Evolutionary conservation across 2,329 filamentous ascomycete genomes (phyloP), one percentile per base, ranked within the genome.

Genomic region (Sclerotinia glacialis): DNA sequence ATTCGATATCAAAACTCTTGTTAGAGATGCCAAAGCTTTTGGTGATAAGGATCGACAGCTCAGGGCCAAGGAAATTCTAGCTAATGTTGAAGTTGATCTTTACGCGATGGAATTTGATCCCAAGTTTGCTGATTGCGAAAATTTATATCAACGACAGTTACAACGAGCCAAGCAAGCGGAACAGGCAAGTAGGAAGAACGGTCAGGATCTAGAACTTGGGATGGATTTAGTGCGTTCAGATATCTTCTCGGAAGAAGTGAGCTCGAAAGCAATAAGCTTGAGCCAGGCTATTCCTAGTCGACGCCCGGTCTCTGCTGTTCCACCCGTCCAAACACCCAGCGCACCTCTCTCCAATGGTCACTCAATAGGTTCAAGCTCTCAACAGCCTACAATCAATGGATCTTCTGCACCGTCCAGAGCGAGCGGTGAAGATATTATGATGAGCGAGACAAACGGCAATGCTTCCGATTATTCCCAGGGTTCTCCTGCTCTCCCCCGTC

Each of bases 81-180:
- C 92, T 28, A 98, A 98, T 74, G 94, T 97, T 2, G 93, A 97
- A 76, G 94, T 98, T 44, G 94, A 98, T 78, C 89, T 98, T 69
- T 87, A 87, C 53, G 86, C 85, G 56, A 88, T 97, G 66, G 89
- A 92, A 74, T 82, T 83, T 52, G 83, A 90, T 70, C 86, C 90
- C 18, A 82, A 81, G 14, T 80, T 90, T 44, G 81, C 89, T 50
- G 89, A 95, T 73, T 97, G 93, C 80, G 92, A 97, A 71, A 89
- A 86, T 56, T 84, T 97, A 3, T 93, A 95, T 77, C 80, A 85
- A 61, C 84, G 91, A 58, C 90, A 95, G 76, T 76, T 89, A 56
- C 85, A 88, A 74, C 85, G 91, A 65, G 85, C 83, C 55, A 83
- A 81, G 67, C 81, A 85, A 87, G 74, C 80, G 83, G 44, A 82